Percentiles rank a stretch among this genome's conserved stretches.
Evolutionary conservation across 441 rosid species (phyloP).

Genomic region (Euphorbia celastroides): DNA sequence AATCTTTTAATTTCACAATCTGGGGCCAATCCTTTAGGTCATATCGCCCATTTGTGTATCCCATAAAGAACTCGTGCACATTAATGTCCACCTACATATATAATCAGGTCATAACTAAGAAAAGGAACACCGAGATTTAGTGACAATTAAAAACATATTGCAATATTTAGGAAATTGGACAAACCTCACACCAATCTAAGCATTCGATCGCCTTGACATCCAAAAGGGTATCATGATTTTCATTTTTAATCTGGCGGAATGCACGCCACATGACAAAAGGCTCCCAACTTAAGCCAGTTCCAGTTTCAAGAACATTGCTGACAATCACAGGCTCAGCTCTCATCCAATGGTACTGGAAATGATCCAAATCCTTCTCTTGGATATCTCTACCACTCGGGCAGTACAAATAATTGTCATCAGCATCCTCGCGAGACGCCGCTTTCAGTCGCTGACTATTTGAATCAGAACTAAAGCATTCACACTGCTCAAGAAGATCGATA

Average conservation of each 20-base stretch:
- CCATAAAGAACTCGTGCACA: slow-evolving; percentile 57
- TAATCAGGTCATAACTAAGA: background rate
- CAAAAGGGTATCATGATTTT: too few relatives aligned
- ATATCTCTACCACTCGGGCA: slow-evolving; percentile 43
- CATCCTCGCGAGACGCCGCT: slow-evolving; percentile 53
- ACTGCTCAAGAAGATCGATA: slow-evolving; percentile 21
- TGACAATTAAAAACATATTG: background rate
- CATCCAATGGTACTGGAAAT: slow-evolving; percentile 80
- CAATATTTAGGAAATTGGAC: too few relatives aligned
- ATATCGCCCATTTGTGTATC: slow-evolving; percentile 47
- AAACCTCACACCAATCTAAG: slow-evolving; percentile 72
- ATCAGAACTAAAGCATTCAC: slow-evolving; percentile 26
- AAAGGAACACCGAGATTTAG: background rate
- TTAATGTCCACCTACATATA: slow-evolving; percentile 39
- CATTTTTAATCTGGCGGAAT: too few relatives aligned
- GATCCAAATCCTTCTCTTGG: slow-evolving; percentile 43
- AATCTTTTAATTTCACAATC: slow-evolving; percentile 73
- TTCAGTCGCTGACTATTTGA: slow-evolving; percentile 33
- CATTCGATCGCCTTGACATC: slow-evolving; percentile 68
- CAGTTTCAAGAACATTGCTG: slow-evolving; percentile 58
- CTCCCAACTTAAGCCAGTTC: slow-evolving; percentile 84
- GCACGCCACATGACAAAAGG: slow-evolving; percentile 91
- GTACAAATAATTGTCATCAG: slow-evolving; percentile 60
- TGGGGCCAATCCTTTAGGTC: slow-evolving; percentile 50
- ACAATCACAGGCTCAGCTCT: slow-evolving; percentile 78